These are phyloP conservation scores for Didymella pomorum DNA, from an alignment of 2,329 filamentous ascomycete species.

Conservation along the genomic window DNA sequence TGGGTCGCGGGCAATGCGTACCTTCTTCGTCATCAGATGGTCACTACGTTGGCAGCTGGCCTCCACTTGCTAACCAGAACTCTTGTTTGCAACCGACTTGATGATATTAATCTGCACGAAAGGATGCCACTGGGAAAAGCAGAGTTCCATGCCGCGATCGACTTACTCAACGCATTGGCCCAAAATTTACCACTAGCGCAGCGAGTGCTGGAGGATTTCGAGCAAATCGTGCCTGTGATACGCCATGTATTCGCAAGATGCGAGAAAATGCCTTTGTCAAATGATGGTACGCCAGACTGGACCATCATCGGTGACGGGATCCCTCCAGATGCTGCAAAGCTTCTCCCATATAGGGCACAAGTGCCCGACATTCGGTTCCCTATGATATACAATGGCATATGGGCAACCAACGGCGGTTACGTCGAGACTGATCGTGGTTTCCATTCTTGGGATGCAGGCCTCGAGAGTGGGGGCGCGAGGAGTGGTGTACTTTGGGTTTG, in stretches of 20 bases:
- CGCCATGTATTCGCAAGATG: conserved; percentile 8
- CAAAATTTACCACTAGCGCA: conserved; percentile 15
- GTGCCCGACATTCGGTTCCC: neutral
- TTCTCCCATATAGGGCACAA: conserved; percentile 35
- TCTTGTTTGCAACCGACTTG: conserved; percentile 24
- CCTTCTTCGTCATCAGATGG: neutral
- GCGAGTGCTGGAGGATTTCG: conserved; percentile 35
- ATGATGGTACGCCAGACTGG: neutral
- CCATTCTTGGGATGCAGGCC: neutral
- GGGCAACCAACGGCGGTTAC: neutral
- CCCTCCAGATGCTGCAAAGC: conserved; percentile 25
- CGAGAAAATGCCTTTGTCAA: neutral
- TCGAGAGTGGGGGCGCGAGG: neutral
- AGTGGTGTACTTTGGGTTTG: conserved; percentile 8
- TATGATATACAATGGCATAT: neutral
- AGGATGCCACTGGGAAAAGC: conserved; percentile 15
- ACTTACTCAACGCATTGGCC: conserved; percentile 22
- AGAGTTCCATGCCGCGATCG: conserved; percentile 24
- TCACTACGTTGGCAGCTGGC: conserved; percentile 23
- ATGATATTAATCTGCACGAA: conserved; percentile 7
- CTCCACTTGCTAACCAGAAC: conserved; percentile 34
- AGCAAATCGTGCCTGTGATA: conserved; percentile 23
- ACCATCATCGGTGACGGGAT: conserved; percentile 7
- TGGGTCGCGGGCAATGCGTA: neutral
- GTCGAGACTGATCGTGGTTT: neutral